Evolutionary conservation across 768 basidiomycete species (phyloP), one percentile per base, ranked within the genome.

Genomic region (Termitomyces sp.): DNA sequence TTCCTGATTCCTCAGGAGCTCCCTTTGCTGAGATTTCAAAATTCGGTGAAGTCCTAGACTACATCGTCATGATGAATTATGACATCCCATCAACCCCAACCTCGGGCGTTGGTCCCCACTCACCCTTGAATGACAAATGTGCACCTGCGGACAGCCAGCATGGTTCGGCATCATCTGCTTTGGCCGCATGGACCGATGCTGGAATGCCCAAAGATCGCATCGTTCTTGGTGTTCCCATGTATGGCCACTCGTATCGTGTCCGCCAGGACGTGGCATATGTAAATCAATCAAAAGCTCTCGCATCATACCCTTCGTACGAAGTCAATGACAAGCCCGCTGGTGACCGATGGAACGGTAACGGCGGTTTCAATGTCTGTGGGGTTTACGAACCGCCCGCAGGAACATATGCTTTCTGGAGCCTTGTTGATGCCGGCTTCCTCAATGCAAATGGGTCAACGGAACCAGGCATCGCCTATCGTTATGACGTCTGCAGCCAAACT

Each of bases 51-150:
- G 78, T 82, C 15, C 77, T 96, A 44, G 90, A 96, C 67, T 89
- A 84, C 74, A 84, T 95, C 57, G 78, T 72, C 15, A 70, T 83
- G 51, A 89, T 89, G 87, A 84, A 83, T 68, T 89, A 89, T 69
- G 87, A 88, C 62, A 69, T 87, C 53, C 78, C 73, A 63, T 82
- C 84, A 17, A 73, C 76, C 23, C 79, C 78, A 67, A 75, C 77
- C 55, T 68, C 73, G 60, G 68, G 84, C 60, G 76, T 81, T 49
- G 93, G 93, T 1, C 84, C 95, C 14, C 92, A 91, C 68, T 85
- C 94, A 2, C 94, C 95, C 5, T 76, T 97, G 38, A 75, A 85
- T 57, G 87, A 96, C 70, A 76, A 80, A 0, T 97, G 95, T 67
- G 82, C 84, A 0, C 70, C 84, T 40, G 62, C 76, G 1, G 69